Base-by-base conservation (phyloP, 148 eudicot species). In the Vaccinium darrowii region DNA sequence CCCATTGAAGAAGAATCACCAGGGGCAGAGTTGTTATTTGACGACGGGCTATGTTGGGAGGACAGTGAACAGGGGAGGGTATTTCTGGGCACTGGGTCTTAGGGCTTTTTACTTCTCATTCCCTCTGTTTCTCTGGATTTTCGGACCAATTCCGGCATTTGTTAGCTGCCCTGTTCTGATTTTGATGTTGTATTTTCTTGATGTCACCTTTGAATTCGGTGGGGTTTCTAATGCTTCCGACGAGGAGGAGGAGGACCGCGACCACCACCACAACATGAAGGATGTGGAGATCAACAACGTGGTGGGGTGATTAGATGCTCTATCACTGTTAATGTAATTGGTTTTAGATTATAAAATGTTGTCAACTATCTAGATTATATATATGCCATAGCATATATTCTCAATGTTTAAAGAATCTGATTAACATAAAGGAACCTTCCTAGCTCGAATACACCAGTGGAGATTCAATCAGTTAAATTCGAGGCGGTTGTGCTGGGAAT, bases 121-220 rank as follows among this genome's bases (percentile, higher is more conserved):
- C 74, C 99, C 99, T 1, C 81, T 94, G 23, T 94, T 96, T 71
- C 85, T 96, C 33, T 94, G 98, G 98, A 85, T 96, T 11, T 96
- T 96, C 51, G 99, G 99, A 6, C 95, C 99, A 1, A 89, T 96
- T 19, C 98, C 95, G 0, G 93, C 93, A 95, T 92, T 96, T 47
- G 15, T 88, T 30, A 86, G 96, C 78, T 91, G 95, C 52, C 4
- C 87, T 62, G 81, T 86, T 27, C 78, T 96, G 85, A 93, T 93
- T 33, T 57, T 90, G 63, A 23, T 90, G 88, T 88, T 96, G 79
- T 91, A 90, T 85, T 96, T 92, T 82, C 91, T 94, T 63, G 97
- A 94, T 83, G 81, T 91, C 36, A 88, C 91, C 0, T 83, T 86
- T 10, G 94, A 94, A 30, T 88, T 89, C 50, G 84, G 87, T 3